Conservation (phyloP, 139 green algal genomes). For the Dunaliella sp. region DNA sequence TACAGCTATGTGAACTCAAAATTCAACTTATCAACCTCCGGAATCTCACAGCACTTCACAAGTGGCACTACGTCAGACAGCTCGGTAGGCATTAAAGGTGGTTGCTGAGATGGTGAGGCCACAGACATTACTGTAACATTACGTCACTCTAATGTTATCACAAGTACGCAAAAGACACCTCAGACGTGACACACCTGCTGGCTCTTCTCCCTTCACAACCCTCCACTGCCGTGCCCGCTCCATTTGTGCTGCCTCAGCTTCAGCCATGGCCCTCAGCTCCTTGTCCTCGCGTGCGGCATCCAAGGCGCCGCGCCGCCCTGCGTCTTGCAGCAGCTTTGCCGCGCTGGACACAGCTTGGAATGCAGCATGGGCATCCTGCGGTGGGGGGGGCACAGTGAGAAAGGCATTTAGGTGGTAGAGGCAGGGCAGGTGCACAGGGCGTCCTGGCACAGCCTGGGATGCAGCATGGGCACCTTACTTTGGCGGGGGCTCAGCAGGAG, state of each 20-base stretch:
- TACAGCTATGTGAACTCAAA: no score
- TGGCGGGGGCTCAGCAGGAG: background rate
- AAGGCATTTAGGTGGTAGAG: no score
- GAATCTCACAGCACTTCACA: no score
- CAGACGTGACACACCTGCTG: conserved; percentile 25
- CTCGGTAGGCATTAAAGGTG: no score
- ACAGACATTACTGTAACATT: no score
- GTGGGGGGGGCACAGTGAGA: background rate
- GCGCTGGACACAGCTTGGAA: conserved; percentile 73
- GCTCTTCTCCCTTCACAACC: conserved; percentile 53
- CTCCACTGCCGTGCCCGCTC: conserved; percentile 68
- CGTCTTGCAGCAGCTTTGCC: conserved; percentile 65
- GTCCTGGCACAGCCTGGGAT: conserved; percentile 77
- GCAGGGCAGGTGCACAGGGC: no score
- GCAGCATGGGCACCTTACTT: conserved; percentile 22
- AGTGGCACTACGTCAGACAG: no score
- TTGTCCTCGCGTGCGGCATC: conserved; percentile 59
- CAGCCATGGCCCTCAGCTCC: conserved; percentile 47
- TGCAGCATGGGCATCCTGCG: conserved; percentile 22
- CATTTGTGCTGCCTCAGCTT: conserved; percentile 41
- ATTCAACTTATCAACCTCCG: no score
- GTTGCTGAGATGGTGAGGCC: no score
- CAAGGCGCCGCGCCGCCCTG: conserved; percentile 31
- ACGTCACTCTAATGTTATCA: no score
- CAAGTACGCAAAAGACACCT: no score